Conservation (phyloP, 2,329 filamentous ascomycete genomes). For the Berkeleyomyces basicola region DNA sequence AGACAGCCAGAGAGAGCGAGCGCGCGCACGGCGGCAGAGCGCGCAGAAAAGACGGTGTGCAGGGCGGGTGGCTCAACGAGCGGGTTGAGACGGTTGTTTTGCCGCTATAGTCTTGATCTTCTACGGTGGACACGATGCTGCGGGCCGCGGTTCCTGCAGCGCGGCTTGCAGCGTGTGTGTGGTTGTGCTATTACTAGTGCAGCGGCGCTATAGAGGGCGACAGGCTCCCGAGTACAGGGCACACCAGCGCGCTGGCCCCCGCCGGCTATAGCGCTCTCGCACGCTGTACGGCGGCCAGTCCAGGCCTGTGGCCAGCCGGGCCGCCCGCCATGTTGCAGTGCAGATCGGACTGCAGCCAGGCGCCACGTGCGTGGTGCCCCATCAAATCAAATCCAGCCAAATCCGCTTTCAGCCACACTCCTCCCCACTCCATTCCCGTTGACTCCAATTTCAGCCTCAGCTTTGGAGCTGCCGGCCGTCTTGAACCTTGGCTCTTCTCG, state of each 20-base stretch:
- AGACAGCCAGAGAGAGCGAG: background rate
- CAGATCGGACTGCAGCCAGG: background rate
- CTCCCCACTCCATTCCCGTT: too few species aligned
- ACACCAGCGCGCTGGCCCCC: background rate
- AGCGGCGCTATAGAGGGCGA: background rate
- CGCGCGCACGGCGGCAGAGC: too few species aligned
- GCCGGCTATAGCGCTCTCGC: background rate
- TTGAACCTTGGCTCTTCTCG: too few species aligned
- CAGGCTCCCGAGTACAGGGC: background rate
- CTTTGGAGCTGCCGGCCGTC: background rate
- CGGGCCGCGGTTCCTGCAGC: background rate
- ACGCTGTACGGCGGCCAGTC: too few species aligned
- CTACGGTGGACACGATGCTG: too few species aligned
- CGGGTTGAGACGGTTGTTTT: too few species aligned
- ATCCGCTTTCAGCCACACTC: background rate
- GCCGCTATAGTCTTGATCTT: too few species aligned
- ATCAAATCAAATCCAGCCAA: background rate
- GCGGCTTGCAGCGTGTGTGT: background rate
- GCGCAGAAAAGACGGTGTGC: too few species aligned
- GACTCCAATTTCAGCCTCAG: background rate
- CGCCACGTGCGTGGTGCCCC: background rate
- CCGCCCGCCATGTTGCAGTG: too few species aligned
- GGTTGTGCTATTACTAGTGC: background rate
- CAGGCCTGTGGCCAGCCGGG: too few species aligned
- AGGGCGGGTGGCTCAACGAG: too few species aligned